Base-by-base conservation (phyloP, 495 filamentous ascomycete species). In the Hyaloscypha finlandica region DNA sequence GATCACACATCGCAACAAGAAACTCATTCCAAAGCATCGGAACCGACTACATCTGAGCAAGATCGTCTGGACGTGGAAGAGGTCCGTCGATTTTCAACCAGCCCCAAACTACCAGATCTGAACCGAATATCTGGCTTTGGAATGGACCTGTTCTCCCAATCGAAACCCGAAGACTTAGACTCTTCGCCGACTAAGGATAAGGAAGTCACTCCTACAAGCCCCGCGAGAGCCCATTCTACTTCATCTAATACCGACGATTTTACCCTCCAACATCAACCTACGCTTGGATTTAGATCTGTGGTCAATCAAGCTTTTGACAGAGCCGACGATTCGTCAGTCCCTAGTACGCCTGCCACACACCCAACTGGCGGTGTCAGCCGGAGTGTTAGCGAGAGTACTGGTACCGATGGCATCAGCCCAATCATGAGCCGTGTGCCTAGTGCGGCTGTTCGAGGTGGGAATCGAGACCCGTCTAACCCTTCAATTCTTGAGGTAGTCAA, bases 251-350 rank as follows among this genome's bases (percentile, higher is more conserved):
- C 48, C 25, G 48, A 63, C 20, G 63, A 71, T 37, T 25, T 61
- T n/a, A 64, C 59, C 19, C 66, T 70, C 12, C 52, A 37, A 12
- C 57, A 33, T 29, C 66, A 70, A 45, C 63, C 67, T 29, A 89
- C 88, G 9, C 67, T 84, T 8, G 88, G 89, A 4, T 90, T 90
- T 71, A 80, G 78, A n/a, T 90, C 89, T 0, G 85, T 85, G 3
- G 89, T 92, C 11, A 78, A 90, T 69, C 85, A 90, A 71, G 89
- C 89, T 31, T 92, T 92, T 70, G 88, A 90, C 75, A 75, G 73
- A 59, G 67, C 58, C 35, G 76, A 82, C 57, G 79, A 82, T 56
- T 70, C 74, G 5, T 71, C 73, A 8, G 80, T 86, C 31, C 85
- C 87, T 12, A 77, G 82, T 52, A 89, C 88, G 3, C 87, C 88